Evolutionary conservation across 805 yeast genomes (phyloP), one percentile per base, ranked within the genome.

Genomic region (Myxozyma neotropica): DNA sequence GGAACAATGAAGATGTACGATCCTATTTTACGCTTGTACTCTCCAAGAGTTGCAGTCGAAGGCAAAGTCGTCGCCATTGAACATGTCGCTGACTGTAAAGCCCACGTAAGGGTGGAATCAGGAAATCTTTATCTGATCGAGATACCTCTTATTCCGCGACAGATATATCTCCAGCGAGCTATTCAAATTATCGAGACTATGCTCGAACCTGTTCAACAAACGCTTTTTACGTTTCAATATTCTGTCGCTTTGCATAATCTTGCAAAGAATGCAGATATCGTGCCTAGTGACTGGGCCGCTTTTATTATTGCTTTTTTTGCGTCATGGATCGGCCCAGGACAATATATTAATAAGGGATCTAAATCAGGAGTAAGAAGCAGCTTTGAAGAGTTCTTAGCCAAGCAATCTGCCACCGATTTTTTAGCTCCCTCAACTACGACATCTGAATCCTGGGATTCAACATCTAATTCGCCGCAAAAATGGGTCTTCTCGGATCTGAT

Each of bases 1-100:
- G 61, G 61, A 8, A 26, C 40, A 3, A 35, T 83, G 31, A 73
- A 71, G 21, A 64, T 87, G 2, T 74, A 80, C 21, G 81, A 86
- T 63, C 89, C 90, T 0, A 82, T 85, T 57, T 72, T 83, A n/a
- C 80, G 80, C 19, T 64, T 84, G 0, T 67, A 70, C 7, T 78
- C 87, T 0, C 70, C 75, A 0, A 35, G 17, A 13, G 4, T 57
- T 10, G 46, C 44, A 6, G 40, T 31, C 7, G 21, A 27, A 10
- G 55, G 48, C 10, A 10, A 10, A 5, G 53, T 43, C 3, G 29
- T 43, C n/a, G 38, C 27, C n/a, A 23, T 59, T 10, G 43, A 33
- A 33, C 48, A 39, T 15, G 48, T 33, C 5, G 48, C 19, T 13
- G 49, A 19, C 12, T 26, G 26, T 33, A 31, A 8, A 17, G 56